Base-by-base conservation (phyloP, 495 filamentous ascomycete species). In the Trichoderma orchidacearum region DNA sequence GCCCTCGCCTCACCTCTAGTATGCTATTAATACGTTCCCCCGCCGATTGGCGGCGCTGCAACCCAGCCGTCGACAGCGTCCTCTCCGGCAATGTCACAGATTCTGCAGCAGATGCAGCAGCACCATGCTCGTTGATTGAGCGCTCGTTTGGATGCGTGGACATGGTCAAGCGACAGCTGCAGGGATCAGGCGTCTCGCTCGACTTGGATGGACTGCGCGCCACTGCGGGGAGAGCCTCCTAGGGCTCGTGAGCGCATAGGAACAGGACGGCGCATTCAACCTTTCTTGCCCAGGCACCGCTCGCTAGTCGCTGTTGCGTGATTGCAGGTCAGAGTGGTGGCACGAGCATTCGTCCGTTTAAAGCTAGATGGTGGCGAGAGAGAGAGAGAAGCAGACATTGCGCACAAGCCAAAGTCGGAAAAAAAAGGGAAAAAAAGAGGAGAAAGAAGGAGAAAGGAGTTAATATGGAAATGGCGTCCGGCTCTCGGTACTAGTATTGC, bases 1-100 rank as follows among this genome's bases (percentile, higher is more conserved):
- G 54, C 23, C 6, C 25, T 11, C 38, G 15, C 31, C 54, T 28
- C 25, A 56, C 54, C 54, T 57, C 56, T n/a, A 57, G 56, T 28
- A 57, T 51, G 41, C 52, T 45, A 17, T 57, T 32, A 32, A 57
- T 30, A 5, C 55, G 36, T 1, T 51, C 41, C 8, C 5, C 31
- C 23, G 41, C 28, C 30, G 56, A 51, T 30, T 23, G 56, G 13
- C 48, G 41, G 13, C 56, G 41, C 17, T 34, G 36, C 41, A 48
- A 23, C 9, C 27, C 41, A 48, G 41, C 41, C 21, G 7, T 48
- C 7, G 41, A 48, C 41, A 48, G 41, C 18, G 41, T 48, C 41
- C 15, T 23, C 41, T 48, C 27, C 1, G 51, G 30, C 51, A 32
- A 30, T 53, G 51, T n/a, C 28, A 30, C 51, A 13, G 50, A 52